These are phyloP conservation scores for Adiantum capillusveneris DNA, from an alignment of 75 land plant species.

Conservation along the genomic window DNA sequence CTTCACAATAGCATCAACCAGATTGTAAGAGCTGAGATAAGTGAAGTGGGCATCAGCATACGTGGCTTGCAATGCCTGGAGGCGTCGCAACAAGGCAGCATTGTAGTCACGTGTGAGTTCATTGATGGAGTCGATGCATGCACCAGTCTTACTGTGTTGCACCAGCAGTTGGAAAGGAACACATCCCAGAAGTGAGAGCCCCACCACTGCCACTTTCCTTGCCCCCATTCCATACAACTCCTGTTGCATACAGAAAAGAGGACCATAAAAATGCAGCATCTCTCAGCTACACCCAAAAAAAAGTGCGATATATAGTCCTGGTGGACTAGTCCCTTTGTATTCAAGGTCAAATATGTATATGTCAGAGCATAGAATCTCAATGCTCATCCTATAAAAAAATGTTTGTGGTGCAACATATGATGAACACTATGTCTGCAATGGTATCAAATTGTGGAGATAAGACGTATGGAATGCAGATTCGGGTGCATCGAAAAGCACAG, in stretches of 20 bases:
- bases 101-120: conserved; percentile 10
- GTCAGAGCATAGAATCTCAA: too few species aligned
- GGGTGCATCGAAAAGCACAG: too few species aligned
- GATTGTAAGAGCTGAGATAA: neutral
- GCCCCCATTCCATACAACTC: conserved; percentile 22
- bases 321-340: too few species aligned
- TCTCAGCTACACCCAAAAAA: too few species aligned
- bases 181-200: conserved; percentile 21
- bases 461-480: too few species aligned
- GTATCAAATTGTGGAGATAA: too few species aligned
- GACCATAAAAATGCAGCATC: neutral
- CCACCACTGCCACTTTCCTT: conserved; percentile 18
- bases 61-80: neutral
- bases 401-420: too few species aligned
- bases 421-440: too few species aligned
- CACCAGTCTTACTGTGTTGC: neutral
- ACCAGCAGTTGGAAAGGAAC: conserved; percentile 15
- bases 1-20: conserved; percentile 2
- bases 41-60: conserved; percentile 5
- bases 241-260: conserved; percentile 5
- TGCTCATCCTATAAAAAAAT: too few species aligned
- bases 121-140: conserved; percentile 18
- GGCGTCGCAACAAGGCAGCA: neutral
- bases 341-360: too few species aligned
- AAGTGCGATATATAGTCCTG: too few species aligned